Evolutionary conservation across 2,329 filamentous ascomycete genomes (phyloP), one percentile per base, ranked within the genome.

Genomic region (Pseudogymnoascus sp.): DNA sequence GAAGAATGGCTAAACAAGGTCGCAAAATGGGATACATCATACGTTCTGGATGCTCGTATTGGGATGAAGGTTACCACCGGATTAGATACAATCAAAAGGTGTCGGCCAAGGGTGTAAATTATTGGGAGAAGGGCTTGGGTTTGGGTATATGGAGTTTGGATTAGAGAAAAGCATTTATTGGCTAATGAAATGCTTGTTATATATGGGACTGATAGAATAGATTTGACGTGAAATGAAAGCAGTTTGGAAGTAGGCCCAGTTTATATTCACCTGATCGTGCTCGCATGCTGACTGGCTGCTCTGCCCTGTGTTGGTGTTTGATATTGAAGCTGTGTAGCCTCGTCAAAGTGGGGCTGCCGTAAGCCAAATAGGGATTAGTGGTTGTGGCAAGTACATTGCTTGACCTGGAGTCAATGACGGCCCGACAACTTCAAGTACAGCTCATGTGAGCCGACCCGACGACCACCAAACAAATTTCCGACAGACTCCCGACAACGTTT

Each of bases 31-130:
- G 88, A 89, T 67, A 89, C 90, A 68, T 47, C 71, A 2, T 94
- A 86, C 70, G 80, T 89, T 63, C 77, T 94, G 58, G 90, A 95
- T 73, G 84, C 86, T 16, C 80, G 89, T 66, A 81, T 92, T 58
- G 87, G 88, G 2, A 81, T 92, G 80, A 84, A 88, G 62, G 81
- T 90, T 60, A 85, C 87, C 68, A 87, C 86, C 4, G 88, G 82
- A 1, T 74, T 87, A 67, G 83, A 87, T 68, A 90, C 86, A 14
- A 70, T 91, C 58, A 78, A 73, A 43, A 50, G 57, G 18, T 60
- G 57, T 41, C 47, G 47, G 11, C 16, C 28, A 61, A 61, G 16
- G 34, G 22, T 57, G 39, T 60, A 60, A 60, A 57, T 25, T 41
- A 38, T 41, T 30, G 30, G 25, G n/a, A 16, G 12, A 43, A 2